These are phyloP conservation scores for Botryotinia narcissicola DNA, from an alignment of 2,329 filamentous ascomycete genomes.

Conservation along the genomic window DNA sequence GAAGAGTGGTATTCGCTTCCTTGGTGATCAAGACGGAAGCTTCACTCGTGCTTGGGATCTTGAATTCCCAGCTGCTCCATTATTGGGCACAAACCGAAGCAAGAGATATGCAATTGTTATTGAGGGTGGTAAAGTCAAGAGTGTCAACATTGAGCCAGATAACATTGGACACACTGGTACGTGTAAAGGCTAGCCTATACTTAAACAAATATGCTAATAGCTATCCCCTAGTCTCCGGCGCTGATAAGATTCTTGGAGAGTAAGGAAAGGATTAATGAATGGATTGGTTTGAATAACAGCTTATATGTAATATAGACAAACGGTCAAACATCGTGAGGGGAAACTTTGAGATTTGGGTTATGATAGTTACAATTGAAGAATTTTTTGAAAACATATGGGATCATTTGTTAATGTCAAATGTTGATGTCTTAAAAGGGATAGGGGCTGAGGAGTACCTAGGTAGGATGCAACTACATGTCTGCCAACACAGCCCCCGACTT, in stretches of 20 bases:
- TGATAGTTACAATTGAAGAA: constrained; percentile 10
- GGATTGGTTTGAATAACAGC: constrained; percentile 8
- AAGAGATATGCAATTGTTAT: constrained; percentile 86
- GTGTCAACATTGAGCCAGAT: constrained; percentile 83
- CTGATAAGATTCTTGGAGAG: constrained; percentile 32
- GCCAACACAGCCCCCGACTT: not conserved
- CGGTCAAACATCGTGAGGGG: not conserved
- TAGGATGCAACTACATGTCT: not conserved
- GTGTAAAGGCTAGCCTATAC: not conserved
- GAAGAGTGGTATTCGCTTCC: constrained; percentile 78
- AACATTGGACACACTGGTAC: constrained; percentile 67
- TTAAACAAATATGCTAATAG: not conserved
- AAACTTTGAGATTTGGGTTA: not conserved
- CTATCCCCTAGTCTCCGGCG: constrained; percentile 37
- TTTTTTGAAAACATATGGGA: not conserved
- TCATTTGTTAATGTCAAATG: not conserved
- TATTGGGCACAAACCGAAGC: constrained; percentile 79
- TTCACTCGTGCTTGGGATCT: constrained; percentile 85
- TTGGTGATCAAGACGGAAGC: constrained; percentile 73
- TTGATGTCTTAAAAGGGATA: not conserved
- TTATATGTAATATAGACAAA: constrained; percentile 7
- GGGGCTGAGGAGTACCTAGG: no score
- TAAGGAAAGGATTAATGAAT: constrained; percentile 17
- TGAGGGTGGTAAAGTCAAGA: constrained; percentile 80
- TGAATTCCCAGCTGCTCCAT: constrained; percentile 70